phyloP scores from a whole-genome alignment of 805 yeast genomes.

The Candida sanyiensis region DNA sequence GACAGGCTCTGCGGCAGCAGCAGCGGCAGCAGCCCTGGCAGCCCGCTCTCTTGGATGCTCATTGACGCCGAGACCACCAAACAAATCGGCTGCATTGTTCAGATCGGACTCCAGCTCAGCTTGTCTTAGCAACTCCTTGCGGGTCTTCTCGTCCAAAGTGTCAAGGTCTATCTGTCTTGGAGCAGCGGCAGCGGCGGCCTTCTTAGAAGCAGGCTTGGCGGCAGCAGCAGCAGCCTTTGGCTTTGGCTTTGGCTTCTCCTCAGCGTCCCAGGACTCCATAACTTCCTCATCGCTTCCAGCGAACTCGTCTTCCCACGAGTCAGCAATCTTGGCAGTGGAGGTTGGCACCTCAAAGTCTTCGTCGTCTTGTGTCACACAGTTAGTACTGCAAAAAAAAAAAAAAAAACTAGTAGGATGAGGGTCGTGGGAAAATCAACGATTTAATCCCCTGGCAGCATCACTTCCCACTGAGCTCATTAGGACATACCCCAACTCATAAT shows the following conservation, averaged over 20 bases:
- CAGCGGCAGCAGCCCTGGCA: constrained; percentile 31
- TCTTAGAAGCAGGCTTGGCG: constrained; percentile 23
- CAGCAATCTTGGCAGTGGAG: constrained; percentile 45
- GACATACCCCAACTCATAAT: constrained; percentile 5
- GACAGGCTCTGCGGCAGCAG: constrained; percentile 24
- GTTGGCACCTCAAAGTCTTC: constrained; percentile 79
- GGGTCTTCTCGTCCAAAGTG: constrained; percentile 64
- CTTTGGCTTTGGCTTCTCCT: constrained; percentile 49
- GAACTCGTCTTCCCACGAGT: constrained; percentile 76
- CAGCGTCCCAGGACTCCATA: constrained; percentile 87
- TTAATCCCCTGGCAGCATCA: too few species aligned
- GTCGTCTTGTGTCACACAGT: constrained; percentile 49
- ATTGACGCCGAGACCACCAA: constrained; percentile 62
- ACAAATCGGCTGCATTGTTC: constrained; percentile 88
- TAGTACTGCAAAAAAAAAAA: too few species aligned
- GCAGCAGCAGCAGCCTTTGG: constrained; percentile 24
- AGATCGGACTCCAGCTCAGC: constrained; percentile 84
- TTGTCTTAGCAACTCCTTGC: constrained; percentile 64
- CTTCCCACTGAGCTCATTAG: too few species aligned
- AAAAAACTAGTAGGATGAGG: too few species aligned
- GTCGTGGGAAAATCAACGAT: too few species aligned
- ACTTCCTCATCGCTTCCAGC: constrained; percentile 71
- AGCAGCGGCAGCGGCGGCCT: constrained; percentile 28
- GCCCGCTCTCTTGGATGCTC: constrained; percentile 40
- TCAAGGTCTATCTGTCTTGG: constrained; percentile 46